Base-by-base conservation (phyloP, 228 moss, liverwort and hornwort species). In the Sphagnum magellanicum region DNA sequence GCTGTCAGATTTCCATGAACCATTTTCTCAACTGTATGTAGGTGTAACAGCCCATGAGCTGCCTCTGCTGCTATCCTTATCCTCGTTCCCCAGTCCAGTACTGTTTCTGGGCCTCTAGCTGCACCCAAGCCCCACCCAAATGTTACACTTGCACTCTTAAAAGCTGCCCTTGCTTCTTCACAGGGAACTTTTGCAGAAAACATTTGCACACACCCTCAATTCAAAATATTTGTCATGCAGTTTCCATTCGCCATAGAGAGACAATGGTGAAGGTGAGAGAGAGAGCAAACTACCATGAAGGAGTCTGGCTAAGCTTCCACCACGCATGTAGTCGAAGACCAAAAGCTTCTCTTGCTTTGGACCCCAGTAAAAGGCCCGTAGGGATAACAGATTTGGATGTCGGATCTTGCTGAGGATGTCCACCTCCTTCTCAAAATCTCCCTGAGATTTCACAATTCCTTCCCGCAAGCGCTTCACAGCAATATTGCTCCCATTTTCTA, bases 271-370 rank as follows among this genome's bases (percentile, higher is more conserved):
- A 32, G 32, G 32, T 32, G 32, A 32, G 32, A 32, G 1, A 32
- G 32, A 32, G 32, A 32, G 32, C 32, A 32, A 32, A 12, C 72
- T 81, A 91, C 96, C 97, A 59, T 97, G 97, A 60, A 97, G 88
- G 16, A 93, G 91, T 4, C 93, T 93, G 67, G 97, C 97, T 70
- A 97, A 81, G 74, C 93, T 93, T 63, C 97, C 97, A 67, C 86
- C 84, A 0, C 88, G 71, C 97, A 97, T 85, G 71, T 81, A 97
- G 68, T 97, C 97, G 10, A 83, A 97, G 6, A 97, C 97, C 8
- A 97, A 81, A 5, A 97, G 83, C 79, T 93, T 97, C 76, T 97
- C 97, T 6, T 90, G 91, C 79, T 97, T 97, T 6, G 97, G 97
- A 6, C 97, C 97, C 74, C 93, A 93, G 71, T 97, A 97, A 63